Evolutionary conservation across 495 filamentous ascomycete genomes (phyloP).

Genomic region (Chaetomidium leptoderma): DNA sequence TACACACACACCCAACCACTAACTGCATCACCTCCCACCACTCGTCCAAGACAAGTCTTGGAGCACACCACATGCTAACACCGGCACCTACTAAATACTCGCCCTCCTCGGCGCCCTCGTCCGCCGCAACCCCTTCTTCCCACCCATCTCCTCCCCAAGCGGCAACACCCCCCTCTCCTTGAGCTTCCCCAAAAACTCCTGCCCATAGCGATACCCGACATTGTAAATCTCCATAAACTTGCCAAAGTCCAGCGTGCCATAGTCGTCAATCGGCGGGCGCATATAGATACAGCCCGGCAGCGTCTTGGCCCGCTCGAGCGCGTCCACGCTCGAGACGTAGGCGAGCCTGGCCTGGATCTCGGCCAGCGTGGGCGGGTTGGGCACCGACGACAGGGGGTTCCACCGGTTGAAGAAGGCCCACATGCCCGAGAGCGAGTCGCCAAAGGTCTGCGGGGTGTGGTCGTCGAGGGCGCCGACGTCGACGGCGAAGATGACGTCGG

Average conservation of each 20-base stretch:
- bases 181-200: constrained; percentile 67
- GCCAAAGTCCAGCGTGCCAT: constrained; percentile 91
- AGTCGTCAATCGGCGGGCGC: constrained; percentile 88
- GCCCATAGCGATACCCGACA: constrained; percentile 81
- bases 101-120: constrained; percentile 92
- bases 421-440: constrained; percentile 89
- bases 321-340: constrained; percentile 90
- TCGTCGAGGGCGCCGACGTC: constrained; percentile 92
- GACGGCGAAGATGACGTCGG: constrained; percentile 90
- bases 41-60: not conserved
- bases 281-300: constrained; percentile 88
- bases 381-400: constrained; percentile 84
- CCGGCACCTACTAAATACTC: constrained; percentile 67
- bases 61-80: no score
- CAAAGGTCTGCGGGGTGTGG: constrained; percentile 81
- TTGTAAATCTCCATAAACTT: constrained; percentile 97
- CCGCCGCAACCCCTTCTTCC: constrained; percentile 80
- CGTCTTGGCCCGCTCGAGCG: constrained; percentile 85
- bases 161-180: constrained; percentile 71
- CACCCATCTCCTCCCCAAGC: constrained; percentile 67
- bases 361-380: constrained; percentile 90
- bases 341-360: constrained; percentile 94
- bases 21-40: not conserved
- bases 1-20: not conserved
- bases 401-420: constrained; percentile 93